Base-by-base conservation (phyloP, 2,329 filamentous ascomycete genomes). In the Incumbomyces delicatus region DNA sequence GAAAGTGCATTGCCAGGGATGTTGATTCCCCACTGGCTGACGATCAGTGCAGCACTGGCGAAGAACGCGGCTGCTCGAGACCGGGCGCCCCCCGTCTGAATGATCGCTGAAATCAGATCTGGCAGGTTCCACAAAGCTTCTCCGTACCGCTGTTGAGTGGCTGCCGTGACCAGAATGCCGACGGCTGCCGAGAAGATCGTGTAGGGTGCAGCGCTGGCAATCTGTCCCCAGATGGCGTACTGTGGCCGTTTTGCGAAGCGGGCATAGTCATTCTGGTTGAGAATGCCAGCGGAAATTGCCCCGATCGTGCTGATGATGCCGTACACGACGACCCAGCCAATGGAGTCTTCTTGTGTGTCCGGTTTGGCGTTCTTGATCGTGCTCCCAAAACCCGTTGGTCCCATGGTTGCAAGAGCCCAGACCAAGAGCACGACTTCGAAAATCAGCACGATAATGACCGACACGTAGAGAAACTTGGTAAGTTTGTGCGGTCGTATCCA, bases 1-100 rank as follows among this genome's bases (percentile, higher is more conserved):
- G 69, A 69, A 49, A 75, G 65, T 0, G 67, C 66, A 53, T 77
- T 77, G 41, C 70, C 65, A 34, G 71, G 63, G 6, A 64, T 62
- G 50, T 69, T 67, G 53, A 73, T 67, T 3, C 66, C 70, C 36
- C 74, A 60, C 53, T 73, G 69, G 8, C 63, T 68, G 1, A 69
- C 58, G 4, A 72, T 61, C 1, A 74, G 59, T 0, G 67, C 71
- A 3, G 68, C 54, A 3, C 66, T 66, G 8, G 22, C 22, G 22
- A 27, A 27, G 8, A 27, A 27, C 8, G 22, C 22, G 8, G 22
- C 22, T 27, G 70, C 69, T 5, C 72, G 62, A 1, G 66, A 58
- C 32, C 57, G 54, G 10, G 60, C 53, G 22, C 60, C 58, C 27
- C 63, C 58, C 27, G 63, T 56, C 52, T 34, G 60, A 55, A 39